A percentile compares a stretch with the other conserved stretches of the same genome.
phyloP scores from a whole-genome alignment of 2,329 filamentous ascomycete species.

The Escovopsis sp. region DNA sequence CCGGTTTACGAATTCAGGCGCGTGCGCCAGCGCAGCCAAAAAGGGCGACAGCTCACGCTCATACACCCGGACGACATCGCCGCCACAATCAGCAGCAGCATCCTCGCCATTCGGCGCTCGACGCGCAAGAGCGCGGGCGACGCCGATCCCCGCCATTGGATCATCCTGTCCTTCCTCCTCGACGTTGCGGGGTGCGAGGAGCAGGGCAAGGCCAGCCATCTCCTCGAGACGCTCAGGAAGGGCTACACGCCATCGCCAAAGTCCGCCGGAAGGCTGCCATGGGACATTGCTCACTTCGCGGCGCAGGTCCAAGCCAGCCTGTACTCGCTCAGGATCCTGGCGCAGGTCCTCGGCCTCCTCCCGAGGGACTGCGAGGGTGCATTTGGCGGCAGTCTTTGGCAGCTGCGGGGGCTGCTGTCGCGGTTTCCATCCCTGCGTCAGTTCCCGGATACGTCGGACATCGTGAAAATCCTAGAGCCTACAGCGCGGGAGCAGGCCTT shows the following conservation, averaged over 20 bases:
- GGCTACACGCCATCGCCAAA: neutral
- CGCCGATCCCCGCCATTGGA: constrained; percentile 10
- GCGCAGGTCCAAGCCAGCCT: constrained; percentile 45
- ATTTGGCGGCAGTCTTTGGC: neutral
- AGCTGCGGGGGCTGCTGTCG: constrained; percentile 10
- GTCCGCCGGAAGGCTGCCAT: constrained; percentile 17
- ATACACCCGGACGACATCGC: constrained; percentile 5
- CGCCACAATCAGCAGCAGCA: constrained; percentile 8
- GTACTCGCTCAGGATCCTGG: constrained; percentile 44
- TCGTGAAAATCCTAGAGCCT: constrained; percentile 9
- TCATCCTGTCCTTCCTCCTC: constrained; percentile 13
- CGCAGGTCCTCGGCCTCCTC: constrained; percentile 18
- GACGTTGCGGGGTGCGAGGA: constrained; percentile 16
- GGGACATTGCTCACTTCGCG: constrained; percentile 46
- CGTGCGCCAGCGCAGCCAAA: constrained; percentile 16
- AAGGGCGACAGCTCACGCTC: constrained; percentile 13
- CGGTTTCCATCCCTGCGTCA: constrained; percentile 13
- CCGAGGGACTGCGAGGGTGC: neutral
- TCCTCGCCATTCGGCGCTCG: constrained; percentile 8
- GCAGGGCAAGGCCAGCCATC: constrained; percentile 14
- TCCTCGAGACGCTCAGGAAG: constrained; percentile 11
- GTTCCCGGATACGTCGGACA: constrained; percentile 11
- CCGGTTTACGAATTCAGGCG: constrained; percentile 23
- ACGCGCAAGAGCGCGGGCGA: neutral
- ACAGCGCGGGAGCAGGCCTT: constrained; percentile 5